Base-by-base conservation (phyloP, 2,329 filamentous ascomycete species). In the Aspergillus sp. region DNA sequence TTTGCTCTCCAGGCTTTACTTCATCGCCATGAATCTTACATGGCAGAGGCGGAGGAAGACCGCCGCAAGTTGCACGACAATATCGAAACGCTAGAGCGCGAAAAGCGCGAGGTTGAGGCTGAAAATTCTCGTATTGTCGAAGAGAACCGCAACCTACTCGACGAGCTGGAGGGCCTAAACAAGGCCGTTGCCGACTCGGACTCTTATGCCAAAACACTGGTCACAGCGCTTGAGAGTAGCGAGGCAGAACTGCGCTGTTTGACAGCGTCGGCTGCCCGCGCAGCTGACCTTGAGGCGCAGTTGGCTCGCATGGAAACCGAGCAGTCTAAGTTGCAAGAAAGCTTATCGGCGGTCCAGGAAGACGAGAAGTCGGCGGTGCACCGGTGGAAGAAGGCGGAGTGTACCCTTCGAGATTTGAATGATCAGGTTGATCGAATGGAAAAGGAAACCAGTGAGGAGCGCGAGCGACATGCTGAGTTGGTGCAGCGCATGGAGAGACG, bases 401-500 rank as follows among this genome's bases (percentile, higher is more conserved):
- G 86, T 39, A 89, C 87, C 30, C 84, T 98, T 60, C 81, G 82
- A 54, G 85, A 90, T 62, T 82, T 99, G 60, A 89, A 96, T 69
- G 89, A 92, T 59, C 91, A 98, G 74, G 81, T 98, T 17, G 93
- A 96, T 70, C 84, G 85, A 62, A 95, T 99, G 70, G 93, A 98
- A 70, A 84, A 84, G 59, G 93, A 98, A 70, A 86, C 91, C 1
- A 84, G 81, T 44, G 86, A 91, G 67, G 93, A 98, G 72, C 85
- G 86, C 22, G 86, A 95, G 64, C 86, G 89, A 12, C 93, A 97
- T 75, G 81, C 85, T 30, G 91, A 97, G 69, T 84, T 96, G 40
- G 79, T 97, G 54, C 83, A 83, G 45, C 88, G 92, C 51, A 90
- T 98, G 83, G 91, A 97, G 70, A 85, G 89, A 57, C 87, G 93